Base-by-base conservation (phyloP, 306 rosid genomes). In the Cucumis sativus region DNA sequence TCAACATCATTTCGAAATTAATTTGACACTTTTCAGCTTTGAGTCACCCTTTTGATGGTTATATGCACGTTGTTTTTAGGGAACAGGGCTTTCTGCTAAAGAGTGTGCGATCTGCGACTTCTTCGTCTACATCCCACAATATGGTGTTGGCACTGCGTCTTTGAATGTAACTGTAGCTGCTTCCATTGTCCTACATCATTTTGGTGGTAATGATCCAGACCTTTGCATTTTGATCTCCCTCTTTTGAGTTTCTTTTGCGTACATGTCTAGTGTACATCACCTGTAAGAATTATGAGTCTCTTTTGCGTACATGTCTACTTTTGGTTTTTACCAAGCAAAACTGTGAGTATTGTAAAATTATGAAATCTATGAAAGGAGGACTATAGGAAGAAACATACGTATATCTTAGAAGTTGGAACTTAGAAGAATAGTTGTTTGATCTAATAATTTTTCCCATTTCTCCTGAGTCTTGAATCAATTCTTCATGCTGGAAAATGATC, bases 131-230 rank as follows among this genome's bases (percentile, higher is more conserved):
- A 91, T 92, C 78, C 98, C 98, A 0, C 99, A 95, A 45, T 95
- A 92, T 75, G 99, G 99, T 15, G 75, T 78, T 14, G 97, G 98
- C 63, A 96, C 97, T 77, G 99, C 97, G 78, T 95, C 99, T 1
- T 80, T 92, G 84, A 96, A 91, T 83, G 98, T 96, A 14, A 92
- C 99, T 0, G 93, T 96, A 0, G 99, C 99, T 23, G 99, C 93
- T 72, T 96, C 99, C 28, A 91, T 96, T 62, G 96, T 96, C 39
- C 86, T 96, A 17, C 98, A 96, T 84, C 96, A 95, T 76, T 95
- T 92, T 83, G 98, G 88, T 88, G 99, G 99, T 90, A 86, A 77
- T 75, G 9, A 28, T 51, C 35, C 68, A 39, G 30, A 57, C 17
- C 39, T 35, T 37, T 78, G 43, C 76, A 30, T 8, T 51, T 64